These are phyloP conservation scores for Citrus hindsii DNA, from an alignment of 345 rosid species.

Conservation along the genomic window DNA sequence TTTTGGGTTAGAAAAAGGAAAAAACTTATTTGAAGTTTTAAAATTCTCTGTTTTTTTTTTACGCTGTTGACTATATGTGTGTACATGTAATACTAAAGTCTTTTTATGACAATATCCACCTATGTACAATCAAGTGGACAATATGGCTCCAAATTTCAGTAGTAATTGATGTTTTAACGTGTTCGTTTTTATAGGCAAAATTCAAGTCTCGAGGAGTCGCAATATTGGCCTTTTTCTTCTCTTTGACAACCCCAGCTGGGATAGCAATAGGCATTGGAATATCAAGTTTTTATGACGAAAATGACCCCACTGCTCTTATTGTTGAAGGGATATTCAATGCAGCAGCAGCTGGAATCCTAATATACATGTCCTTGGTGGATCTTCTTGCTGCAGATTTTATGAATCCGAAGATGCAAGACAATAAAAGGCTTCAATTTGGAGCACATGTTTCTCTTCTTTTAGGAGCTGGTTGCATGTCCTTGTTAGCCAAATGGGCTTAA, in stretches of 20 bases:
- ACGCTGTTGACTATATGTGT: no score
- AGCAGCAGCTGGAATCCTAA: slow-evolving; percentile 62
- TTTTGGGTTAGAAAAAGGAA: no score
- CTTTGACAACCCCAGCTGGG: slow-evolving; percentile 60
- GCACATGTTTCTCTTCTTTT: slow-evolving; percentile 39
- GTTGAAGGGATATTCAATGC: slow-evolving; percentile 57
- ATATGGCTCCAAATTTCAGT: no score
- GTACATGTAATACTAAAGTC: no score
- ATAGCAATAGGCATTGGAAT: slow-evolving; percentile 54
- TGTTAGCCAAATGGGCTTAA: slow-evolving; percentile 64
- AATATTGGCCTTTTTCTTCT: slow-evolving; percentile 54
- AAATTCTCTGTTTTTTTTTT: no score
- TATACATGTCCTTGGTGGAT: slow-evolving; percentile 75
- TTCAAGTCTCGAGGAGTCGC: slow-evolving; percentile 19
- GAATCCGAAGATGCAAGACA: slow-evolving; percentile 45
- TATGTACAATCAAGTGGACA: no score
- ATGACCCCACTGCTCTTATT: slow-evolving; percentile 46
- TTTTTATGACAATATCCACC: no score
- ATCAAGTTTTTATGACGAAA: slow-evolving; percentile 39
- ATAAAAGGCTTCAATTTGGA: slow-evolving; percentile 30
- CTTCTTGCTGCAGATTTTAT: slow-evolving; percentile 64
- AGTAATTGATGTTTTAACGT: not conserved
- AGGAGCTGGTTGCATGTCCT: slow-evolving; percentile 59
- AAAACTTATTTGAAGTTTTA: no score
- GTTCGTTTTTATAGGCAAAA: slow-evolving; percentile 29